Percentiles rank a stretch among this genome's conserved stretches.
These are phyloP conservation scores for Colletotrichum viniferum DNA, from an alignment of 2,329 filamentous ascomycete species.

Conservation along the genomic window DNA sequence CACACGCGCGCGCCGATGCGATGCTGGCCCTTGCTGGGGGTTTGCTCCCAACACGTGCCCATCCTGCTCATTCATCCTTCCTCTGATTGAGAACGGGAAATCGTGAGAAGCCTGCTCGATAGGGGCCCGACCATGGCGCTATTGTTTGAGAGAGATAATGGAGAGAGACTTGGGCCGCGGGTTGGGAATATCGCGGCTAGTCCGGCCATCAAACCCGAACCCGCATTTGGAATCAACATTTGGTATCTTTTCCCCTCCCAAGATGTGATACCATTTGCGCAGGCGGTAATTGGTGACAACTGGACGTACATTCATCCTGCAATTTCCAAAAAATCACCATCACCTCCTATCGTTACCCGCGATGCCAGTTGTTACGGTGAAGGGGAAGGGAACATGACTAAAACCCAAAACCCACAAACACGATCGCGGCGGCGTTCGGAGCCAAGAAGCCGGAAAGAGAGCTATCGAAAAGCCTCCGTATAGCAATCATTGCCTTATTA, in stretches of 20 bases:
- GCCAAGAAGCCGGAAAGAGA: background rate
- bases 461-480: background rate
- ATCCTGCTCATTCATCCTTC: background rate
- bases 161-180: background rate
- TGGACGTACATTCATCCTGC: background rate
- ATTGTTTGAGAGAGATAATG: background rate
- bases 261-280: background rate
- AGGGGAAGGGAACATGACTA: background rate
- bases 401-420: background rate
- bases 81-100: background rate
- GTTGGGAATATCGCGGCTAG: background rate
- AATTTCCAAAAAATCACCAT: background rate
- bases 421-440: background rate
- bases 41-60: background rate
- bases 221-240: background rate
- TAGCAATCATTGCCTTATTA: background rate
- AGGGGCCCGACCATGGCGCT: background rate
- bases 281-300: background rate
- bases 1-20: background rate
- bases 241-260: background rate
- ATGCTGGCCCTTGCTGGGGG: background rate
- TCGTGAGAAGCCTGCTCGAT: background rate
- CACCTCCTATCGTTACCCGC: background rate
- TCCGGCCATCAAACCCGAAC: background rate
- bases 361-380: background rate